phyloP scores from a whole-genome alignment of 106 monocot genomes.

The Posidonia australis region DNA sequence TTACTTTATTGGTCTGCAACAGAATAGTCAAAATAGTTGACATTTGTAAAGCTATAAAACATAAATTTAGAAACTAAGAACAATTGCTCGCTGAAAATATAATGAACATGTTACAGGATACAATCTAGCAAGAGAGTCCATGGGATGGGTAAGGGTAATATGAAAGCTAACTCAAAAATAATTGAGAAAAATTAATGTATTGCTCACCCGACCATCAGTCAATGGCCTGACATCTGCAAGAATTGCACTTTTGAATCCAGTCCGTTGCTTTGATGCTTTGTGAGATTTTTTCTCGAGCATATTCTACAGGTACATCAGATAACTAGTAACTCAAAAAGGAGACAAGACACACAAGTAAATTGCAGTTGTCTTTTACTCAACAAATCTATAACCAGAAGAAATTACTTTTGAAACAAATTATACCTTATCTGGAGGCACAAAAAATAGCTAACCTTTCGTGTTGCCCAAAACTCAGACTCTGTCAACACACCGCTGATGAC shows the following conservation, averaged over 20 bases:
- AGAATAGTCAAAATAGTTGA: background rate
- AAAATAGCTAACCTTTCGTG: constrained; percentile 58
- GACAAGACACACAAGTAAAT: background rate
- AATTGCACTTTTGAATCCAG: constrained; percentile 94
- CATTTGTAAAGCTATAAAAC: background rate
- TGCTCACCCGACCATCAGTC: constrained; percentile 88
- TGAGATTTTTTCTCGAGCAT: constrained; percentile 51
- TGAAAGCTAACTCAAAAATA: background rate
- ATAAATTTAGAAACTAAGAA: background rate
- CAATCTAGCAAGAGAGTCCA: constrained; percentile 1
- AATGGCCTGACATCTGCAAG: constrained; percentile 94
- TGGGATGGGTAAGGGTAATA: background rate
- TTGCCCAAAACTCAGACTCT: constrained; percentile 95
- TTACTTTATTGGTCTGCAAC: constrained; percentile 93
- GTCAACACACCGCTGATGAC: constrained; percentile 68
- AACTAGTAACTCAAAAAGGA: background rate
- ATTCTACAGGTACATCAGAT: constrained; percentile 28
- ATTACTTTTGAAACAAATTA: background rate
- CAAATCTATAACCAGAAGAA: background rate
- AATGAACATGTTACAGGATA: background rate
- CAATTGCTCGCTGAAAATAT: background rate
- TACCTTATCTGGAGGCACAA: background rate
- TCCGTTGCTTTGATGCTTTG: constrained; percentile 48
- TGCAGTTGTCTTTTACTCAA: background rate
- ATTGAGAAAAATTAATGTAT: constrained; percentile 6